phyloP scores from a whole-genome alignment of 139 green algal genomes.

The Dunaliella sp. region DNA sequence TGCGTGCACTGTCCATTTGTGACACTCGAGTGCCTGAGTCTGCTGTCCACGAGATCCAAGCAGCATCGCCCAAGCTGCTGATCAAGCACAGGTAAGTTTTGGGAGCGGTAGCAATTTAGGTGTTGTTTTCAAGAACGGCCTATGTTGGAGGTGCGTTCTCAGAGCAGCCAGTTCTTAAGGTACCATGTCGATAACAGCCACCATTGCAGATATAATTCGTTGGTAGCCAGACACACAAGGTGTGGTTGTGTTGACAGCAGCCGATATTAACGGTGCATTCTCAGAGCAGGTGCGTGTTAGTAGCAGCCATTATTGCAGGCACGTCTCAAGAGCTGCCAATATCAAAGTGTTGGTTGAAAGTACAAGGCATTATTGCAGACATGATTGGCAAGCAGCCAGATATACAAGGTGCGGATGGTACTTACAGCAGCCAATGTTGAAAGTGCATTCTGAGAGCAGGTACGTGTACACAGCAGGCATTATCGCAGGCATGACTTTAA shows the following conservation, averaged over 20 bases:
- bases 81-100: conserved; percentile 16
- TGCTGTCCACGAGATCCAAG: conserved; percentile 3
- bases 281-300: no score
- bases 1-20: conserved; percentile 17
- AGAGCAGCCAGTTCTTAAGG: neutral
- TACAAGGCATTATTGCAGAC: no score
- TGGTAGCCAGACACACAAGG: neutral
- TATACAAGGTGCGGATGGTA: no score
- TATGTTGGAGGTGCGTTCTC: neutral
- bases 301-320: no score
- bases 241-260: neutral
- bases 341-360: no score
- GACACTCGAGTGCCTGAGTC: conserved; percentile 17
- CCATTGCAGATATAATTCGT: neutral
- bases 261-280: neutral
- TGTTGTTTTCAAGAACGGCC: neutral
- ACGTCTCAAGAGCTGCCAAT: no score
- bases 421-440: no score
- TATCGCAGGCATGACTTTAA: no score
- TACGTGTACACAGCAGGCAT: no score
- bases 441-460: no score
- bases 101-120: neutral
- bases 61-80: conserved; percentile 7
- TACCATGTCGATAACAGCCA: neutral
- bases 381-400: no score